These are phyloP conservation scores for Giardia duodenalis DNA, from an alignment of 208 protist species.

Conservation along the genomic window DNA sequence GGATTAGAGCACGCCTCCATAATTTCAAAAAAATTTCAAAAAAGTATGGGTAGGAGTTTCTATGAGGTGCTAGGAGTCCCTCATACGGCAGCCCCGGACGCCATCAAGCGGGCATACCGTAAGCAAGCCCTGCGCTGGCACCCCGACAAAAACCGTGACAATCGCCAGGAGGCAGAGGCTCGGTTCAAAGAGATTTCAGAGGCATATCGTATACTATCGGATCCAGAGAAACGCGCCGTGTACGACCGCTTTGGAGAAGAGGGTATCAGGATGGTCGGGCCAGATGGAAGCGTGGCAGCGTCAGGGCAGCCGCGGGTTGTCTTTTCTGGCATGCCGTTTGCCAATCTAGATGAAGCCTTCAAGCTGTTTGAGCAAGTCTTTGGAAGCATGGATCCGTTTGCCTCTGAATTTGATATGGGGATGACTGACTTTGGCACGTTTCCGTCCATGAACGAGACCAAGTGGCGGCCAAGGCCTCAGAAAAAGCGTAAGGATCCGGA, in stretches of 20 bases:
- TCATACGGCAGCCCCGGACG: background rate
- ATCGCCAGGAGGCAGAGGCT: background rate
- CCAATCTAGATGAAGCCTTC: background rate
- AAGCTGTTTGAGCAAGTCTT: slow-evolving; percentile 15
- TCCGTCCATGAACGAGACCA: slow-evolving; percentile 3
- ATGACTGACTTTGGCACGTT: slow-evolving; percentile 3
- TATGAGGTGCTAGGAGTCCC: background rate
- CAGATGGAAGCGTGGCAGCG: background rate
- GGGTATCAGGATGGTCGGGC: background rate
- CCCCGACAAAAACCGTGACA: slow-evolving; percentile 1
- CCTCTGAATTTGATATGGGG: slow-evolving; percentile 2
- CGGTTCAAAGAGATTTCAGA: slow-evolving; percentile 20
- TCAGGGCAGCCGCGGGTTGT: background rate
- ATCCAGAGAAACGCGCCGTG: background rate
- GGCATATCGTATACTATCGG: slow-evolving; percentile 11
- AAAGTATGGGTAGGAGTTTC: background rate
- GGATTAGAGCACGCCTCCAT: background rate
- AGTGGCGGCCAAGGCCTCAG: background rate
- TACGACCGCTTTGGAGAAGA: slow-evolving; percentile 23
- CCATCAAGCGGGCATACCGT: background rate
- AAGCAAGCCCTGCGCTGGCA: background rate
- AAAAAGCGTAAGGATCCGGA: background rate
- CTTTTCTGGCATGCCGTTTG: background rate
- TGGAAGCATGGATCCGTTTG: background rate
- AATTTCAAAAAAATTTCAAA: background rate